Conservation (phyloP, 768 basidiomycete genomes). For the Naganishia randhawae region DNA sequence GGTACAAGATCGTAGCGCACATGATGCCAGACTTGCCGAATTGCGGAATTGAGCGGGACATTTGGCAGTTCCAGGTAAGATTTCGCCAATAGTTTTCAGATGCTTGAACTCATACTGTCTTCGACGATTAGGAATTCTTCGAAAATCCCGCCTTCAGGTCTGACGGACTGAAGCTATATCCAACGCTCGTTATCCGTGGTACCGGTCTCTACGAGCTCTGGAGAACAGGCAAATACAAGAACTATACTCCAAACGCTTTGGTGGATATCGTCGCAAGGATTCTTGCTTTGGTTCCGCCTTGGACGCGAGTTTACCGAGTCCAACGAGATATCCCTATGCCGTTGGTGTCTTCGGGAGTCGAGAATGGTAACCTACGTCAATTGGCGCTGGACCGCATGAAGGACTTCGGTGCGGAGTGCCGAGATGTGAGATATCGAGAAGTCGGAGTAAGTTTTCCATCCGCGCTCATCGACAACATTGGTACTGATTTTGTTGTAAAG, state of each 20-base stretch:
- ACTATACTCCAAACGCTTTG: conserved; percentile 97
- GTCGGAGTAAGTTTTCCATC: conserved; percentile 69
- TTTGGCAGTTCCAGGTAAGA: conserved; percentile 72
- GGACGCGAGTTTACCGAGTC: conserved; percentile 97
- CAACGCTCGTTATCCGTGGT: conserved; percentile 93
- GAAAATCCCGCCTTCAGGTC: conserved; percentile 97
- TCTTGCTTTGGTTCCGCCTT: conserved; percentile 91
- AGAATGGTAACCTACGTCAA: conserved; percentile 96
- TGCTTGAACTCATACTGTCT: not conserved
- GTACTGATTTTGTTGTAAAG: conserved; percentile 52
- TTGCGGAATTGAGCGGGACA: conserved; percentile 91
- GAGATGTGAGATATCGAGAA: conserved; percentile 95
- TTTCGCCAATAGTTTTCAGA: conserved; percentile 54
- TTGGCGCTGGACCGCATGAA: conserved; percentile 96
- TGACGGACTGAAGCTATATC: conserved; percentile 97
- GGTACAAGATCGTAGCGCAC: conserved; percentile 99
- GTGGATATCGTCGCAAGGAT: conserved; percentile 96
- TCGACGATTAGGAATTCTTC: conserved; percentile 70
- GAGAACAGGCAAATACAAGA: conserved; percentile 96
- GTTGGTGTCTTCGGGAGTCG: conserved; percentile 91
- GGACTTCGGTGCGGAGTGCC: conserved; percentile 95
- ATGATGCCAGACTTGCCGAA: conserved; percentile 99
- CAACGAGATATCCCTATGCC: conserved; percentile 99
- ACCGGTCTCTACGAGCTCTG: conserved; percentile 82
- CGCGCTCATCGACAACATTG: not conserved